Conservation (phyloP, 2,329 filamentous ascomycete species). For the Lasiodiplodia hormozganensis region DNA sequence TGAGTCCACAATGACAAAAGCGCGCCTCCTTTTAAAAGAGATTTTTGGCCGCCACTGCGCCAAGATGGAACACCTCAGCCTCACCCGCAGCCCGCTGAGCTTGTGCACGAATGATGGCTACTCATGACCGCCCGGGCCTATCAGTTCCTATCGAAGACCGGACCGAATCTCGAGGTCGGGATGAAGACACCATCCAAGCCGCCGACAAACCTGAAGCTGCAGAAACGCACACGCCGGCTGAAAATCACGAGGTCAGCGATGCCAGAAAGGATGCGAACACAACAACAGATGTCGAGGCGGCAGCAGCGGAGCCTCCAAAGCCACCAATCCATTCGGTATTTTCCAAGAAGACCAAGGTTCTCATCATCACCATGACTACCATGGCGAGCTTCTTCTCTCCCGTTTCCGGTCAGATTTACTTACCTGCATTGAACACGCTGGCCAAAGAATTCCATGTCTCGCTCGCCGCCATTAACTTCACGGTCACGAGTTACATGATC, state of each 20-base stretch:
- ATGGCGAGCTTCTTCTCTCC: constrained; percentile 41
- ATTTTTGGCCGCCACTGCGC: neutral
- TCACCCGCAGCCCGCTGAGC: neutral
- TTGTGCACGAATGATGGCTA: constrained; percentile 1
- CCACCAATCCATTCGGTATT: constrained; percentile 40
- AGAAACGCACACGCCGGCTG: neutral
- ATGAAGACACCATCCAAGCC: neutral
- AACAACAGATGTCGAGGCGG: constrained; percentile 13
- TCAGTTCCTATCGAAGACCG: neutral
- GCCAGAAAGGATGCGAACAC: neutral
- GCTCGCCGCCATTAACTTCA: constrained; percentile 55
- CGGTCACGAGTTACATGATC: constrained; percentile 60
- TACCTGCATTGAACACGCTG: constrained; percentile 42
- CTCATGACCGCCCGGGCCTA: neutral
- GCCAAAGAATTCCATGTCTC: constrained; percentile 50
- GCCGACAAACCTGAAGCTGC: neutral
- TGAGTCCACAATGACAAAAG: neutral
- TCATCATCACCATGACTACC: constrained; percentile 39
- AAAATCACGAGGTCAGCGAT: neutral
- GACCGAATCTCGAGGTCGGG: neutral
- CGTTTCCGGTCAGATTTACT: constrained; percentile 45
- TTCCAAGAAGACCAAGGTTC: constrained; percentile 38
- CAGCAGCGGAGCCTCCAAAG: neutral
- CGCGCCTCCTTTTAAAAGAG: neutral
- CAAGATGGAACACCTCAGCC: neutral